Base-by-base conservation (phyloP, 2,329 filamentous ascomycete species). In the Phaeomoniella chlamydospora region DNA sequence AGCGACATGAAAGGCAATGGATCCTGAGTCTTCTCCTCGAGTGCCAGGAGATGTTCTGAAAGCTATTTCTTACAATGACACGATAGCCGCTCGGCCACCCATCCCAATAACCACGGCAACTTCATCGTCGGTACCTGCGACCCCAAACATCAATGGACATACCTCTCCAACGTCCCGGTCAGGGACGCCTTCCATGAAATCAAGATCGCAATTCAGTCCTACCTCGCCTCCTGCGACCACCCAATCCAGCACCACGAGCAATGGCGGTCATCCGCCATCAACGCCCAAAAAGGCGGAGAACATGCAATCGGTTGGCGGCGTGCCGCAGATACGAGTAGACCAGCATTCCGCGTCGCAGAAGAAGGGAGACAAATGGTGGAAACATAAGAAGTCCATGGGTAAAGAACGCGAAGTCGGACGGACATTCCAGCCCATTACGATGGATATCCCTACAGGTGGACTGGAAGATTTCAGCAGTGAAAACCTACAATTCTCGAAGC, bases 401-500 rank as follows among this genome's bases (percentile, higher is more conserved):
- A 18, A 34, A 10, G 4, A 22, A 14, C n/a, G n/a, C n/a, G 18
- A 26, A 14, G 18, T 3, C 10, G 26, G 18, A 17, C 26, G 5
- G 31, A 33, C 18, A 29, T 72, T 70, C 47, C 55, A 58, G 37
- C 61, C 61, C 29, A 64, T 75, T 30, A 61, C 67, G 29, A 61
- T 72, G 41, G 58, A 68, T 41, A 40, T 77, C 39, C 71, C 73
- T 3, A 66, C 62, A 2, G 61, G 61, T 22, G 61, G 57, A 37
- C 61, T 74, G 33, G 68, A 69, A 39, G 69, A 68, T 29, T 51
- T 77, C 37, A 60, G 59, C 12, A 53, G 62, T 26, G 60, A 62
- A 36, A 61, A 66, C 29, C 54, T 78, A 41, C 63, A 67, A 32
- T 77, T 77, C 45, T 74, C 71, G 10, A 71, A 68, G 38, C 58